Evolutionary conservation across 805 yeast genomes (phyloP).

Genomic region (Yamadazyma philogaea): DNA sequence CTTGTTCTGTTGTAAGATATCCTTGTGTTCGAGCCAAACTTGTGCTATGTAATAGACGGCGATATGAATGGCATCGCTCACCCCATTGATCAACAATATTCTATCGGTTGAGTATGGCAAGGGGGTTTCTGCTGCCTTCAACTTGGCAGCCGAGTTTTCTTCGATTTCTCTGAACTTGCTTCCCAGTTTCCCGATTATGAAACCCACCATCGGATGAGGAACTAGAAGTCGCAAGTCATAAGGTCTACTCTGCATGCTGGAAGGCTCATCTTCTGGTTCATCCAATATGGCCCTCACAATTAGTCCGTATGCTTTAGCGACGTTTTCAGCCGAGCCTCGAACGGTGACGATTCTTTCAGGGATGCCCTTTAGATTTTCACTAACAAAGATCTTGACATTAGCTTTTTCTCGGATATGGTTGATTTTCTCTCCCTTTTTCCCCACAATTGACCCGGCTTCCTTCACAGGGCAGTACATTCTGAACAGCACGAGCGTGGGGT

Average conservation of each 20-base stretch:
- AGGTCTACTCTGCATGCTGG: slow-evolving; percentile 51
- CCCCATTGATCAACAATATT: slow-evolving; percentile 66
- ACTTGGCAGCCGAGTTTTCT: slow-evolving; percentile 72
- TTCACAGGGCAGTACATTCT: slow-evolving; percentile 74
- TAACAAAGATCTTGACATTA: slow-evolving; percentile 62
- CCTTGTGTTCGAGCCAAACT: slow-evolving; percentile 60
- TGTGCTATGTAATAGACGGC: slow-evolving; percentile 74
- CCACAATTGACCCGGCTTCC: slow-evolving; percentile 74
- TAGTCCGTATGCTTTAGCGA: slow-evolving; percentile 78
- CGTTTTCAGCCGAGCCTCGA: slow-evolving; percentile 71
- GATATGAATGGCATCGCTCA: slow-evolving; percentile 83
- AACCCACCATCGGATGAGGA: slow-evolving; percentile 80
- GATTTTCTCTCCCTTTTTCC: slow-evolving; percentile 76
- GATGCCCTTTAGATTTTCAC: slow-evolving; percentile 67
- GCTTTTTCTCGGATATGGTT: slow-evolving; percentile 61
- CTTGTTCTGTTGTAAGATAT: slow-evolving; percentile 49
- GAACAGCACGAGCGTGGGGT: slow-evolving; percentile 61
- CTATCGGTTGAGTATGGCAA: slow-evolving; percentile 79
- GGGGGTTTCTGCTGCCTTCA: slow-evolving; percentile 69
- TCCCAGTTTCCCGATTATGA: slow-evolving; percentile 76
- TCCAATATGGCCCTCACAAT: slow-evolving; percentile 63
- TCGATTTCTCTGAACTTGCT: slow-evolving; percentile 75
- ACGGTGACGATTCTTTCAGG: slow-evolving; percentile 75
- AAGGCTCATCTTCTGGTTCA: slow-evolving; percentile 64
- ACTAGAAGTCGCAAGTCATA: slow-evolving; percentile 60